Conservation (phyloP, 495 filamentous ascomycete genomes). For the Alectoria sarmentosa region DNA sequence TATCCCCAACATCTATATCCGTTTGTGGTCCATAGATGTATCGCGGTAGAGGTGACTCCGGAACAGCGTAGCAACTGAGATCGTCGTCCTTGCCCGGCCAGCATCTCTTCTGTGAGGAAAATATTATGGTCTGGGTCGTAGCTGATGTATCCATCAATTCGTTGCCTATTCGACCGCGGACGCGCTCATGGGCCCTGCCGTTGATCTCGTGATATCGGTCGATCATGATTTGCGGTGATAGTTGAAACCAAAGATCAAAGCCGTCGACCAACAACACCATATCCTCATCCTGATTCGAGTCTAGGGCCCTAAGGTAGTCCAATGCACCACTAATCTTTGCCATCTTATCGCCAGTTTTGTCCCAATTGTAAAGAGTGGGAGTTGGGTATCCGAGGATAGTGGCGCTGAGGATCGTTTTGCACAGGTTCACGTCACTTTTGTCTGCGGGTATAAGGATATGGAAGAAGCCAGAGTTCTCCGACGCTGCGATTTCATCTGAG, state of each 20-base stretch:
- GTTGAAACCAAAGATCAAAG: conserved; percentile 21
- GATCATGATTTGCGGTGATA: conserved; percentile 13
- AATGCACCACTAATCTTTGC: conserved; percentile 15
- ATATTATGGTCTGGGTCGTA: conserved; percentile 6
- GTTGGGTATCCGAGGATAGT: conserved; percentile 16
- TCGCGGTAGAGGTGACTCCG: conserved; percentile 8
- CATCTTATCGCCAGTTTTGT: conserved; percentile 9
- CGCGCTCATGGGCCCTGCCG: conserved; percentile 3
- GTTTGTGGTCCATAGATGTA: conserved; percentile 17
- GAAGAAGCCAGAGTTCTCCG: not conserved
- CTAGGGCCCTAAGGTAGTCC: conserved; percentile 7
- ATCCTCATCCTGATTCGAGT: conserved; percentile 12
- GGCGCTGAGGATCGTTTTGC: conserved; percentile 17
- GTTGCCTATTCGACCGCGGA: conserved; percentile 1
- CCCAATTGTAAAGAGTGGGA: conserved; percentile 19
- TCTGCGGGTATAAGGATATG: conserved; percentile 19
- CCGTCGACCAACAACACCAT: conserved; percentile 18
- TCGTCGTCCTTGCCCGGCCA: conserved; percentile 14
- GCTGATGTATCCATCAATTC: not conserved
- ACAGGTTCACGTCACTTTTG: conserved; percentile 15
- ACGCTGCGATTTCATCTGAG: not conserved
- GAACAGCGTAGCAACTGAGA: conserved; percentile 14
- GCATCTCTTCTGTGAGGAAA: conserved; percentile 19
- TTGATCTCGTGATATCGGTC: conserved; percentile 15
- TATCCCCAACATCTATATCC: conserved; percentile 11